Base-by-base conservation (phyloP, 352 stramenopile species). In the Pythium angustatum region DNA sequence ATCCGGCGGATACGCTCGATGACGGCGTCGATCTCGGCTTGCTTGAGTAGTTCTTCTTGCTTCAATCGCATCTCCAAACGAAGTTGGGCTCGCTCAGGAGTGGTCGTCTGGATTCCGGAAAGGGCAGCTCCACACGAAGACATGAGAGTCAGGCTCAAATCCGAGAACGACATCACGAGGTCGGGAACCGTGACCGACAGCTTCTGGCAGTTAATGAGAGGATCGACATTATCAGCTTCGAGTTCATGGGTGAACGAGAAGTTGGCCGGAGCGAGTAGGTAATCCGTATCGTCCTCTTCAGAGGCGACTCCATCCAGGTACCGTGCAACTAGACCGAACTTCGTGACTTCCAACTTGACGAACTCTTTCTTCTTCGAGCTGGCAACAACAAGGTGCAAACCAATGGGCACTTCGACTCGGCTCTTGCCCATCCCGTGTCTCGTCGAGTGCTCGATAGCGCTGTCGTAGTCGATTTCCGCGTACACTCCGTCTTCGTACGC, bases 131-230 rank as follows among this genome's bases (percentile, higher is more conserved):
- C 51, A 34, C 66, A 72, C n/a, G 69, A 77, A n/a, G 65, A 71
- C 28, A 77, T 28, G 8, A 80, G 48, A 2, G 67, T 64, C 64
- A 80, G 67, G 24, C 72, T 80, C 56, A 78, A 60, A 60, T 80
- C 68, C 8, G 73, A 80, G 43, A 80, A 80, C 22, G 67, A 72
- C 34, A 80, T 56, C 22, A 67, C 53, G 12, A 80, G 48, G 44
- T 80, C 70, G 14, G 73, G 69, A 26, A 77, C 62, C 1, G 61
- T 64, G 9, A 73, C 60, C 1, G 56, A 64, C 14, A 80, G 50
- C 36, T 62, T 68, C 40, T 77, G 69, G 22, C 34, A 15, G 27
- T 40, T 62, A 9, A 55, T 57, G 3, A 60, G 30, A n/a, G 54
- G 38, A 52, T 68, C 61, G 0, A 34, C 28, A 27, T 49, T 50